These are phyloP conservation scores for Casuarina equisetifolia DNA, from an alignment of 306 rosid genomes.

Conservation along the genomic window DNA sequence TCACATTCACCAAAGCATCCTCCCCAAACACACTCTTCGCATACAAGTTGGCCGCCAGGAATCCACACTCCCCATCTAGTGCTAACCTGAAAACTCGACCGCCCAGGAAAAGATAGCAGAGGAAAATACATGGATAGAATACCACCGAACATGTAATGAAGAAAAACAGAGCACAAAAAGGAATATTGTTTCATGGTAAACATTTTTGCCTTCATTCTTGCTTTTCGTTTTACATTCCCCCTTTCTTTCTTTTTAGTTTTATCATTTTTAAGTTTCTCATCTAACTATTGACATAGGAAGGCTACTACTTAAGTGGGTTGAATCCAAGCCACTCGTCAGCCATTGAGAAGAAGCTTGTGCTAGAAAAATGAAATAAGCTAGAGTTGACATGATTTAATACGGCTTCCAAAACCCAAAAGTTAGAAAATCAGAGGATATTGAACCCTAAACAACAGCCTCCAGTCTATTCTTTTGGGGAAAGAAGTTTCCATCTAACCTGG, in stretches of 20 bases:
- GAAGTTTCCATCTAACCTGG: not conserved
- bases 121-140: constrained; percentile 12
- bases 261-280: not conserved
- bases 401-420: not conserved
- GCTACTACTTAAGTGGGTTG: not conserved
- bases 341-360: not conserved
- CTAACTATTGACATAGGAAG: not conserved
- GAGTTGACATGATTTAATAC: not conserved
- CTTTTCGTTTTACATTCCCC: not conserved
- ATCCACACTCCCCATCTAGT: constrained; percentile 95
- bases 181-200: not conserved
- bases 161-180: not conserved
- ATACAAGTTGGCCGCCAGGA: constrained; percentile 89
- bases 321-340: not conserved
- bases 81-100: constrained; percentile 62
- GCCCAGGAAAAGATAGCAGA: constrained; percentile 6
- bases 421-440: not conserved
- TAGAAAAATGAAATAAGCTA: constrained; percentile 3
- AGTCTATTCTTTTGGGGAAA: no score
- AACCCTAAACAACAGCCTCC: not conserved
- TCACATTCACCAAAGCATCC: constrained; percentile 94
- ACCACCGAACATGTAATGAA: constrained; percentile 3
- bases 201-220: not conserved
- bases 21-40: constrained; percentile 99
- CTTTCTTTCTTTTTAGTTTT: not conserved